Percentiles rank a stretch among this genome's conserved stretches.
These are phyloP conservation scores for Yamadazyma atlantica DNA, from an alignment of 1,139 yeast genomes.

Conservation along the genomic window DNA sequence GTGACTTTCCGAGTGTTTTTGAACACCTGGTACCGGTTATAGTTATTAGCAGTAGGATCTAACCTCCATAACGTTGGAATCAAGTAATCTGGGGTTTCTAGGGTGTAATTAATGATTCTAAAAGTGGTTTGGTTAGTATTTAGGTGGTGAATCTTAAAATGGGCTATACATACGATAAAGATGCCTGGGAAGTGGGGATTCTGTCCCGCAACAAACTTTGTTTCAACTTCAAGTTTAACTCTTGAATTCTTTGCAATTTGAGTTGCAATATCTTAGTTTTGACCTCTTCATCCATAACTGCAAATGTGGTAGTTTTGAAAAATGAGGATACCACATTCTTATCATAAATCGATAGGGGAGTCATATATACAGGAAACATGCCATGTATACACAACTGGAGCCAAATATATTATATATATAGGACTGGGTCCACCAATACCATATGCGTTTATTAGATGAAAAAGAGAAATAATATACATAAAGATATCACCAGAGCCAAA, in stretches of 20 bases:
- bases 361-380: background rate
- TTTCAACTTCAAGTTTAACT: conserved; percentile 55
- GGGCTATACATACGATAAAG: conserved; percentile 34
- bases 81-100: conserved; percentile 51
- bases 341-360: conserved; percentile 1
- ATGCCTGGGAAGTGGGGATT: conserved; percentile 68
- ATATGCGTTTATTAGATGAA: conserved; percentile 26
- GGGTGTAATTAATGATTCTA: conserved; percentile 43
- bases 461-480: conserved; percentile 70
- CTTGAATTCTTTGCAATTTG: conserved; percentile 63
- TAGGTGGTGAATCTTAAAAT: background rate
- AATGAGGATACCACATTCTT: background rate
- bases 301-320: conserved; percentile 12
- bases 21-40: conserved; percentile 28
- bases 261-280: conserved; percentile 37
- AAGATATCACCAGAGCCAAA: conserved; percentile 70
- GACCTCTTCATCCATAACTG: conserved; percentile 20
- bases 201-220: conserved; percentile 57
- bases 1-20: conserved; percentile 12
- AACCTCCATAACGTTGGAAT: conserved; percentile 53
- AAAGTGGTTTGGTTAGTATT: conserved; percentile 13
- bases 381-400: background rate
- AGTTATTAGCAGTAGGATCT: conserved; percentile 47
- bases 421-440: background rate
- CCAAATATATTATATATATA: background rate